Conservation (phyloP, 2,329 filamentous ascomycete species). For the Polychaeton citri region DNA sequence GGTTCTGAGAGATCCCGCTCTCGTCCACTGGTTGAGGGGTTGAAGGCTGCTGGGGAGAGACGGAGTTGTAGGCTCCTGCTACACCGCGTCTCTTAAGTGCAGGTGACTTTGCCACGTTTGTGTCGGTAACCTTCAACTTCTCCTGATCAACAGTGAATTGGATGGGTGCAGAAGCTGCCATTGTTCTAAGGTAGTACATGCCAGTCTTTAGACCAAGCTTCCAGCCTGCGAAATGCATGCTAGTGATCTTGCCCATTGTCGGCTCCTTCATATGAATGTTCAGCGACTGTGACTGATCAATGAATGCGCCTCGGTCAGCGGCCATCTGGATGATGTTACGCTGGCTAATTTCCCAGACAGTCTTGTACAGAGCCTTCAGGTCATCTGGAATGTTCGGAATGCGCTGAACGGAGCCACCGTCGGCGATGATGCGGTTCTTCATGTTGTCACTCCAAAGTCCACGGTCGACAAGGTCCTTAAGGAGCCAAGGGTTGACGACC, state of each 20-base stretch:
- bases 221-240: slow-evolving; percentile 99
- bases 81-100: slow-evolving; percentile 56
- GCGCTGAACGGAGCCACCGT: slow-evolving; percentile 89
- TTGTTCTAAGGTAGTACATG: slow-evolving; percentile 99
- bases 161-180: slow-evolving; percentile 91
- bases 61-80: slow-evolving; percentile 24
- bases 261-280: slow-evolving; percentile 99
- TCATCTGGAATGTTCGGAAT: slow-evolving; percentile 94
- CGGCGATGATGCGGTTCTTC: slow-evolving; percentile 99
- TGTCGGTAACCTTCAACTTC: slow-evolving; percentile 76
- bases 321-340: slow-evolving; percentile 94
- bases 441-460: slow-evolving; percentile 98
- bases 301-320: slow-evolving; percentile 94
- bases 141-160: slow-evolving; percentile 99
- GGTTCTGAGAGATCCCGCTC: slow-evolving; percentile 21
- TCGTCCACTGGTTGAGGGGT: slow-evolving; percentile 56
- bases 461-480: slow-evolving; percentile 96
- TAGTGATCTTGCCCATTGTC: slow-evolving; percentile 99
- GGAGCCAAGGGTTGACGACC: slow-evolving; percentile 96
- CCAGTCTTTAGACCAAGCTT: slow-evolving; percentile 98
- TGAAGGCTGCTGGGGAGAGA: slow-evolving; percentile 9
- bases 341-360: slow-evolving; percentile 98
- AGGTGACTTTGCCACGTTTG: slow-evolving; percentile 54
- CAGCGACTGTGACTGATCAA: slow-evolving; percentile 96
- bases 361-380: slow-evolving; percentile 97